A percentile compares a stretch with the other conserved stretches of the same genome.
phyloP scores from a whole-genome alignment of 768 basidiomycete species.

The Calvatia gigantea region DNA sequence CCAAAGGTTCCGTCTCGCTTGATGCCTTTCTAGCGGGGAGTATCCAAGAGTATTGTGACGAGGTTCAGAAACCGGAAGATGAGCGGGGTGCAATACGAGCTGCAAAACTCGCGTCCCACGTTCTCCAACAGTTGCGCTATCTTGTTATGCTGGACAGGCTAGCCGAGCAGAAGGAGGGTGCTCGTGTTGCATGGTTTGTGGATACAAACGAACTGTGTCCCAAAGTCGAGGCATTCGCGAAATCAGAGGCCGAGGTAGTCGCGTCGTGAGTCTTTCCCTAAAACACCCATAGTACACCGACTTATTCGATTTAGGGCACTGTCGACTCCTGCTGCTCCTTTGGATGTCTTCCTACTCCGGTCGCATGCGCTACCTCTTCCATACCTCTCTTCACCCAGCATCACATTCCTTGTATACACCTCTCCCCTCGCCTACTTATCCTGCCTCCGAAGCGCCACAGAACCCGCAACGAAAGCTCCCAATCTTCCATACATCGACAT shows the following conservation, averaged over 20 bases:
- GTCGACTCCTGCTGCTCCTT: slow-evolving; percentile 39
- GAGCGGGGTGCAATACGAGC: slow-evolving; percentile 51
- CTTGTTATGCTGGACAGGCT: slow-evolving; percentile 71
- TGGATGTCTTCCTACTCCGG: slow-evolving; percentile 71
- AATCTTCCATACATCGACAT: slow-evolving; percentile 48
- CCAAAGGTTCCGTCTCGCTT: slow-evolving; percentile 50
- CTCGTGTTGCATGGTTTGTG: slow-evolving; percentile 73
- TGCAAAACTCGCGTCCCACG: slow-evolving; percentile 40
- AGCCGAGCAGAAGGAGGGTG: slow-evolving; percentile 55
- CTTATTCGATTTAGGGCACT: slow-evolving; percentile 24
- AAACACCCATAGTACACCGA: neutral
- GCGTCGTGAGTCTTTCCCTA: slow-evolving; percentile 42
- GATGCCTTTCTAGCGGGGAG: slow-evolving; percentile 59
- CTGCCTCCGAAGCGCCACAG: slow-evolving; percentile 37
- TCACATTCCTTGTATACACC: slow-evolving; percentile 70
- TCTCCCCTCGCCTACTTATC: slow-evolving; percentile 70
- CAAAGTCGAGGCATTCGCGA: slow-evolving; percentile 46
- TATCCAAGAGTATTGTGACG: slow-evolving; percentile 54
- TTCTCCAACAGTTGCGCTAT: slow-evolving; percentile 59
- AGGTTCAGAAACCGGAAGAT: slow-evolving; percentile 54
- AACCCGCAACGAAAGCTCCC: slow-evolving; percentile 16
- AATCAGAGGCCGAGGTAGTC: slow-evolving; percentile 48
- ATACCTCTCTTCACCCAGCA: slow-evolving; percentile 61
- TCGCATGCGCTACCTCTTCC: slow-evolving; percentile 69
- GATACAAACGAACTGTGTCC: slow-evolving; percentile 55